phyloP scores from a whole-genome alignment of 129 eudicot genomes.

The Rutidosis leptorrhynchoides region DNA sequence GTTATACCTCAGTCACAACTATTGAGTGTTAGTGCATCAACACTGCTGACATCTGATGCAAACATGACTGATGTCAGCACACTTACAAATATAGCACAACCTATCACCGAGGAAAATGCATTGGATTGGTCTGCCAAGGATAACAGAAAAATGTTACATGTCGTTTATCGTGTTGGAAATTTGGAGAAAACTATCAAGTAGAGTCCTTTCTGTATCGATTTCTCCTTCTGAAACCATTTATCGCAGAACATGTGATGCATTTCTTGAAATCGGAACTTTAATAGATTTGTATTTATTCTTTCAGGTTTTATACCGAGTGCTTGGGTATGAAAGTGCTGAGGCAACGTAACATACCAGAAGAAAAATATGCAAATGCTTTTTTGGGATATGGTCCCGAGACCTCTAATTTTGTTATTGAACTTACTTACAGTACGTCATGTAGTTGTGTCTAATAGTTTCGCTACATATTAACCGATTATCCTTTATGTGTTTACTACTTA shows the following conservation, averaged over 20 bases:
- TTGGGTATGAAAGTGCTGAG: conserved; percentile 88
- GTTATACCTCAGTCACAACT: conserved; percentile 60
- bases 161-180: conserved; percentile 88
- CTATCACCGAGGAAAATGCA: conserved; percentile 50
- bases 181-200: conserved; percentile 90
- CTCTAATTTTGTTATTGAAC: conserved; percentile 74
- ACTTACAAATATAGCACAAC: conserved; percentile 39
- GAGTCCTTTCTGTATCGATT: not conserved
- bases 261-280: not conserved
- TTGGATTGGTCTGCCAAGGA: conserved; percentile 68
- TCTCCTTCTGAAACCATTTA: not conserved
- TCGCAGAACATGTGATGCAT: not conserved
- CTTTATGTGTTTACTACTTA: conserved; percentile 9
- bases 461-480: not conserved
- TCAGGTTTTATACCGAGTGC: conserved; percentile 83
- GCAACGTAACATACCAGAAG: conserved; percentile 86
- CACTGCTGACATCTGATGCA: conserved; percentile 30
- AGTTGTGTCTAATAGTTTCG: conserved; percentile 1
- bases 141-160: conserved; percentile 85
- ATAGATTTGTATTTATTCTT: conserved; percentile 7
- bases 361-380: conserved; percentile 75
- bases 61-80: conserved; percentile 31
- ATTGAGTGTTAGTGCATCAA: conserved; percentile 46
- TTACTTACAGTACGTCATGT: conserved; percentile 67
- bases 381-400: conserved; percentile 92